Evolutionary conservation across 1,284 basidiomycete species (phyloP).

Genomic region (Papiliotrema nemorosa): DNA sequence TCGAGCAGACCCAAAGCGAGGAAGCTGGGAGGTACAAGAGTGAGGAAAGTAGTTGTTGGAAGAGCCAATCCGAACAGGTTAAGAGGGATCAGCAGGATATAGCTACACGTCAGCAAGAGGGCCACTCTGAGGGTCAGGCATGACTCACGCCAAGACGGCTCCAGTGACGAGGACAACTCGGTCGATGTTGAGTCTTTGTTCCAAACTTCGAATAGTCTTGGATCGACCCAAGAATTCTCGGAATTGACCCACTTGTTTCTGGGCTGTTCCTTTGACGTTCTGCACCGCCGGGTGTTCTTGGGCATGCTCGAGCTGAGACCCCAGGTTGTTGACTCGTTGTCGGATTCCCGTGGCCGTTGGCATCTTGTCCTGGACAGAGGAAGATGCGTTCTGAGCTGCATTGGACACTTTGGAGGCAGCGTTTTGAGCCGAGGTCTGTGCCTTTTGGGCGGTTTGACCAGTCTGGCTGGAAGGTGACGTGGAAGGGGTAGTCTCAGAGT

Average conservation of each 20-base stretch:
- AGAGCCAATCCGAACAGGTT: constrained; percentile 40
- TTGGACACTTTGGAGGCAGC: constrained; percentile 10
- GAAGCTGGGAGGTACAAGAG: constrained; percentile 28
- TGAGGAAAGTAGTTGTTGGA: constrained; percentile 33
- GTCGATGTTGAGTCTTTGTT: constrained; percentile 35
- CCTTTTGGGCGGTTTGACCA: too few species aligned
- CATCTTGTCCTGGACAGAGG: constrained; percentile 1
- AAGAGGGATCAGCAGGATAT: constrained; percentile 37
- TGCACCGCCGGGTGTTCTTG: constrained; percentile 28
- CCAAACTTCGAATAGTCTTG: constrained; percentile 22
- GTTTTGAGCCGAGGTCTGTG: background rate
- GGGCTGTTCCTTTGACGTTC: constrained; percentile 23
- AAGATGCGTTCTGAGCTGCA: constrained; percentile 3
- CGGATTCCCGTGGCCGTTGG: constrained; percentile 17
- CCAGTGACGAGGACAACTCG: constrained; percentile 34
- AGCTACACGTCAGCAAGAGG: constrained; percentile 19
- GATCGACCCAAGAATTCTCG: constrained; percentile 30
- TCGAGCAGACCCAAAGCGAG: constrained; percentile 31
- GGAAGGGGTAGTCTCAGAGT: too few species aligned
- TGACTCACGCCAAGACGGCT: constrained; percentile 30
- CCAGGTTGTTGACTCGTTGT: constrained; percentile 21
- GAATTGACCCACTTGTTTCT: constrained; percentile 22
- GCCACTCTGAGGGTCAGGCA: background rate
- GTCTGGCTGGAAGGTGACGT: too few species aligned
- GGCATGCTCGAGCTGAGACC: constrained; percentile 18